Conservation (phyloP, 108 stramenopile species). For the Tribonema minus region DNA sequence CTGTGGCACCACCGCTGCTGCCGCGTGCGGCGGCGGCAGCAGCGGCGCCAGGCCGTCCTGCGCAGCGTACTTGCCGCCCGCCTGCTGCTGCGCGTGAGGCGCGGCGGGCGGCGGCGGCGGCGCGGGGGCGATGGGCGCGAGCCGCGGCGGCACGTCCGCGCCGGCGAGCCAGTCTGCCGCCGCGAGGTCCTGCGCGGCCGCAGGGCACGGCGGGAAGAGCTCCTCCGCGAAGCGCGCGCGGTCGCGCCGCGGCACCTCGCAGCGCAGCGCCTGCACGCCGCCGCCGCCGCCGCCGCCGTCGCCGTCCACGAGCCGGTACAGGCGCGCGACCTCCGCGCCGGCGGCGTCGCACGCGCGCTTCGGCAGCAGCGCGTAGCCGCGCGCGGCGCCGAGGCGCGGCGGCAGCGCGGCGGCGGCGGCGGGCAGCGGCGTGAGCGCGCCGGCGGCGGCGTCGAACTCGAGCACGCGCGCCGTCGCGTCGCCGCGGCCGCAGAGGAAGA, state of each 20-base stretch:
- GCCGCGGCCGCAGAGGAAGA: slow-evolving; percentile 19
- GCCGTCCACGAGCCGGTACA: slow-evolving; percentile 48
- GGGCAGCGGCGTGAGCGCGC: no score
- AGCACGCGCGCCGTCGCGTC: slow-evolving; percentile 19
- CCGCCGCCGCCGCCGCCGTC: no score
- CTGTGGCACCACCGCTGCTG: background rate
- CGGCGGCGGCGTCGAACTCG: no score
- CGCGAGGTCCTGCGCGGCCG: no score
- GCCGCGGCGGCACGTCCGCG: slow-evolving; percentile 5
- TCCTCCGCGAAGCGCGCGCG: slow-evolving; percentile 38
- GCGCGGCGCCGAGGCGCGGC: no score
- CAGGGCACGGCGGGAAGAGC: slow-evolving; percentile 52
- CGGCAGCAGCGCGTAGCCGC: no score
- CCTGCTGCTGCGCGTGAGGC: background rate
- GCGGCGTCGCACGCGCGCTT: slow-evolving; percentile 53
- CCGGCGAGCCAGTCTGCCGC: slow-evolving; percentile 38
- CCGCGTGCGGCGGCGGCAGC: background rate
- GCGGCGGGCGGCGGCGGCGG: slow-evolving; percentile 2
- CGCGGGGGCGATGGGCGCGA: slow-evolving; percentile 13
- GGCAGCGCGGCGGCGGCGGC: no score
- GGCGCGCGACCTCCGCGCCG: slow-evolving; percentile 46
- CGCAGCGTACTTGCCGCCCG: background rate
- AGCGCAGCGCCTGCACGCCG: slow-evolving; percentile 22
- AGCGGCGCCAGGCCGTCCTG: background rate
- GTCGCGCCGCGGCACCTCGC: slow-evolving; percentile 48